Evolutionary conservation across 2,329 filamentous ascomycete genomes (phyloP).

Genomic region (Apiospora rasikravindrae): DNA sequence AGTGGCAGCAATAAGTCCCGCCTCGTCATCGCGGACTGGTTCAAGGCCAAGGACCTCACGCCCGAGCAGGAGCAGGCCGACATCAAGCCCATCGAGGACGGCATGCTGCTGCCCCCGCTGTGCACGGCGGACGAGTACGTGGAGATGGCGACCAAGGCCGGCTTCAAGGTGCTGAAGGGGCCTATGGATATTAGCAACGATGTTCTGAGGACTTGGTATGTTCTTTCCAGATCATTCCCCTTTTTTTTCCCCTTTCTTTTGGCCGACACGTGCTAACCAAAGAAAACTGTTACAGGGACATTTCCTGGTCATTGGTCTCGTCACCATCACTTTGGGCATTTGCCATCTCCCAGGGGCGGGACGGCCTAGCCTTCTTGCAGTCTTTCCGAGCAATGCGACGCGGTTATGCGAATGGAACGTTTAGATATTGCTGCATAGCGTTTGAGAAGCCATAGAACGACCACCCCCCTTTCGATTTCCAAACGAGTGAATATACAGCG

Average conservation of each 20-base stretch:
- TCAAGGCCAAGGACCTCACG: conserved; percentile 56
- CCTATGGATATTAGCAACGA: conserved; percentile 63
- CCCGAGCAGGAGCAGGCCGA: conserved; percentile 50
- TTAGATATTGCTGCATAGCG: conserved; percentile 63
- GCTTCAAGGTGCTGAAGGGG: conserved; percentile 49
- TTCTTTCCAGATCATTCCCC: not conserved
- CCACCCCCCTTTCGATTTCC: not conserved
- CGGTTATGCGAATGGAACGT: conserved; percentile 63
- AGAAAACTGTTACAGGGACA: conserved; percentile 53
- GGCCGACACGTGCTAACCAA: conserved; percentile 11
- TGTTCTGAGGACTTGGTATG: conserved; percentile 64
- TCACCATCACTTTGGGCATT: conserved; percentile 66
- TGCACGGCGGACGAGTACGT: conserved; percentile 61
- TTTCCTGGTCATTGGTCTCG: conserved; percentile 65
- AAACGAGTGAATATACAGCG: not conserved
- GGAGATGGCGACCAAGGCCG: conserved; percentile 52
- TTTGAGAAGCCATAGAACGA: conserved; percentile 51
- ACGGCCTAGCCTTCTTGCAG: conserved; percentile 65
- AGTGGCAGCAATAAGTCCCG: conserved; percentile 37
- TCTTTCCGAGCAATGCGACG: conserved; percentile 66
- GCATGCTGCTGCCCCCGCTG: conserved; percentile 64
- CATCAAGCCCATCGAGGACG: conserved; percentile 66
- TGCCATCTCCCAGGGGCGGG: conserved; percentile 63
- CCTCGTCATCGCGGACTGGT: conserved; percentile 66
- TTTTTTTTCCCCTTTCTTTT: not conserved